phyloP scores from a whole-genome alignment of 106 monocot species.

The Acorus calamus region DNA sequence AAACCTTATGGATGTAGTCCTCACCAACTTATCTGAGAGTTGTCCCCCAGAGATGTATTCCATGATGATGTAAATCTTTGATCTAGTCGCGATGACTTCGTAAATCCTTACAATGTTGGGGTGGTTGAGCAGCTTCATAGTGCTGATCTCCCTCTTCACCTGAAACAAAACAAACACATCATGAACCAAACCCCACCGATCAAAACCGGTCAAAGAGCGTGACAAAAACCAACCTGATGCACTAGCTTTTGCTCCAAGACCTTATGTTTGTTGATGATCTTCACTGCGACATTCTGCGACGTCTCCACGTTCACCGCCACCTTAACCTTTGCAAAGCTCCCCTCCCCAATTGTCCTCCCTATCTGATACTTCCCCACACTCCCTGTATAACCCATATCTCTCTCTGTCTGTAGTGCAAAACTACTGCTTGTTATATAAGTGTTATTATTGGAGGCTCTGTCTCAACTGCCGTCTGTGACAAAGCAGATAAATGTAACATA shows the following conservation, averaged over 20 bases:
- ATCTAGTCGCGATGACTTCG: slow-evolving; percentile 59
- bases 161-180: slow-evolving; percentile 5
- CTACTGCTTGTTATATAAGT: too few species aligned
- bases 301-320: slow-evolving; percentile 42
- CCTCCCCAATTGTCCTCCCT: slow-evolving; percentile 8
- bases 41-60: slow-evolving; percentile 67
- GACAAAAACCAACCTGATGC: slow-evolving; percentile 29
- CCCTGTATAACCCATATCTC: too few species aligned
- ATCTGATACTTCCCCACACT: too few species aligned
- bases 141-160: slow-evolving; percentile 67
- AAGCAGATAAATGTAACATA: too few species aligned
- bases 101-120: slow-evolving; percentile 61
- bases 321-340: slow-evolving; percentile 68
- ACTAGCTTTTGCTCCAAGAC: slow-evolving; percentile 38
- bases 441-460: too few species aligned
- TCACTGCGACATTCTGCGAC: slow-evolving; percentile 40
- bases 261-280: slow-evolving; percentile 65
- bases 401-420: too few species aligned
- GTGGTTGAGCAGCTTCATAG: slow-evolving; percentile 64
- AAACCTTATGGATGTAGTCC: background rate
- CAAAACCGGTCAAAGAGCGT: background rate
- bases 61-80: slow-evolving; percentile 67
- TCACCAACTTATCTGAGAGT: slow-evolving; percentile 58
- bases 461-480: too few species aligned
- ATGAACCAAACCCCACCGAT: background rate